A percentile compares a stretch with the other conserved stretches of the same genome.
Evolutionary conservation across 2,329 filamentous ascomycete species (phyloP).

Genomic region (Paracoccidioides lutzii): DNA sequence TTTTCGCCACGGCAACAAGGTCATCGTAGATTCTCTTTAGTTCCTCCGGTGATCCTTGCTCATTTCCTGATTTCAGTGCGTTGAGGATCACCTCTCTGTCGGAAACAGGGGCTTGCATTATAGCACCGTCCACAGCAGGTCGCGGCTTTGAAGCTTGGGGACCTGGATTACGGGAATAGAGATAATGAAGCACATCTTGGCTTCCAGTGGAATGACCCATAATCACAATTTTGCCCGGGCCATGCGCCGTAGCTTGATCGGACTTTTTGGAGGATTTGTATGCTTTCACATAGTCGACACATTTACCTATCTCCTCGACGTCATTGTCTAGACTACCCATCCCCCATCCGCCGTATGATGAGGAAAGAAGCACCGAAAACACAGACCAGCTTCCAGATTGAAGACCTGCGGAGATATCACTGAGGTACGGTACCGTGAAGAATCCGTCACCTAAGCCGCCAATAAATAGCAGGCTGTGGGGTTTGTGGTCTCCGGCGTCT

Average conservation of each 20-base stretch:
- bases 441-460: slow-evolving; percentile 48
- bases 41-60: slow-evolving; percentile 7
- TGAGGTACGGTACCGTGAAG: slow-evolving; percentile 42
- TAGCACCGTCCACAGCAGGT: slow-evolving; percentile 54
- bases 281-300: slow-evolving; percentile 38
- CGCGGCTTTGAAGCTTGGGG: slow-evolving; percentile 20
- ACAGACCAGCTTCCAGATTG: slow-evolving; percentile 40
- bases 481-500: slow-evolving; percentile 17
- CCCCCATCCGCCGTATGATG: slow-evolving; percentile 44
- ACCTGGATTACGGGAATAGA: slow-evolving; percentile 33
- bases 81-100: slow-evolving; percentile 52
- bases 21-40: slow-evolving; percentile 19
- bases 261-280: slow-evolving; percentile 16
- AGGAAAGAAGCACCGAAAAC: slow-evolving; percentile 39
- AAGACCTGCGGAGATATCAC: slow-evolving; percentile 37
- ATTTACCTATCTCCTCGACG: slow-evolving; percentile 40
- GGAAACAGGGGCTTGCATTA: slow-evolving; percentile 68
- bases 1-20: slow-evolving; percentile 23
- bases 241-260: not conserved
- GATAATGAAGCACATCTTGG: slow-evolving; percentile 55
- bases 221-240: slow-evolving; percentile 44
- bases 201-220: slow-evolving; percentile 60
- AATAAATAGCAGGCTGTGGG: slow-evolving; percentile 44
- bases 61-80: slow-evolving; percentile 12
- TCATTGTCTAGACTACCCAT: slow-evolving; percentile 41